Base-by-base conservation (phyloP, 2,329 filamentous ascomycete genomes). In the Beauveria pseudobassiana region DNA sequence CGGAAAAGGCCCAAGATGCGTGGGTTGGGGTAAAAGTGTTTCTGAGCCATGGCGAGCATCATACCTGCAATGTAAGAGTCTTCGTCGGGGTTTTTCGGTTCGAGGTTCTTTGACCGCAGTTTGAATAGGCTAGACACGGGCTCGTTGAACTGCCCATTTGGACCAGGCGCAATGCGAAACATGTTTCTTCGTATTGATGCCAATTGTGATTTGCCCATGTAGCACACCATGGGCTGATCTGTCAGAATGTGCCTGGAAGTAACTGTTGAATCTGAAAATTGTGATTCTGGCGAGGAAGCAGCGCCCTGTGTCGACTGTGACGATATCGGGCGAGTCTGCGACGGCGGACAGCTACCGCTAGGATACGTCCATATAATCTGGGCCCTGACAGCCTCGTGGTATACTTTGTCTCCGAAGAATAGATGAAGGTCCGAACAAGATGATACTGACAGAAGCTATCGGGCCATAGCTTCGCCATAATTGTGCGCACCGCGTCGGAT, bases 11-110 rank as follows among this genome's bases (percentile, higher is more conserved):
- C 49, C 20, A 63, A 38, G 18, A 69, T 7, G 5, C n/a, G 49
- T 4, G 70, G 20, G 48, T 40, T 10, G 64, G 65, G 22, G 67
- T 85, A 84, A 62, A 82, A 82, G 52, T 81, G 76, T 9, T 76
- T 74, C 66, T 86, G 83, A 8, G 83, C 83, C 79, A 86, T 82
- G 52, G 80, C 79, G 14, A 86, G 66, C 62, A 85, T 79, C 49
- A 79, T 75, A 22, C 77, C 81, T 5, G 82, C 73, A 42, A 84
- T 74, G 62, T 82, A 79, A 0, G 79, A 73, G 66, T 86, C 83
- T 53, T 82, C 78, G 54, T 84, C 77, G 2, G 69, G 63, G 54
- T 84, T 76, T 3, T 71, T 68, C 0, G 83, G 83, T 3, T 79
- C 62, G 4, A 85, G 71, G 52, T 72, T 71, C 67, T 78, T 81